Base-by-base conservation (phyloP, 2,329 filamentous ascomycete genomes). In the Fusarium mexicanum region DNA sequence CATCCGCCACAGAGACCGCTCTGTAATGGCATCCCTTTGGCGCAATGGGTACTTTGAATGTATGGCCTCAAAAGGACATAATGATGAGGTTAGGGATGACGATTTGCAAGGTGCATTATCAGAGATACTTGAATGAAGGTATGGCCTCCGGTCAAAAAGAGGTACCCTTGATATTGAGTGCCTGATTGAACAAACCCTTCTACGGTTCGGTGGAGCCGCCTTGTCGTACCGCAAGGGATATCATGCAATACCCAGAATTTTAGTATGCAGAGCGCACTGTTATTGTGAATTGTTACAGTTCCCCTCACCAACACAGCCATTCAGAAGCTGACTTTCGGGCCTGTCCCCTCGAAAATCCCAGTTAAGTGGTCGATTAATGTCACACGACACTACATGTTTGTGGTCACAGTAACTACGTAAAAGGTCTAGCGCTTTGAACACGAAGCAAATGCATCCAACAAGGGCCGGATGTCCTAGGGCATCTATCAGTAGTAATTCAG, bases 221-320 rank as follows among this genome's bases (percentile, higher is more conserved):
- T n/a, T 16, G 1, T 31, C 8, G 16, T 18, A 20, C 11, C 0
- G 3, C 11, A 50, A 13, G 11, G 22, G 48, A 35, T 35, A 14
- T 3, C 4, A 14, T 35, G 8, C 3, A n/a, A 33, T 20, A 3
- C 12, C 1, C 5, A 17, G 6, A 18, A 35, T 3, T 18, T 14
- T 8, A 11, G 4, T 11, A 48, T 6, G 14, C 10, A 8, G 6
- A 48, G 3, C 7, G 46, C 3, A 35, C 22, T 20, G n/a, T 8
- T 20, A 2, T 35, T 4, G 12, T 35, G 48, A 24, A 13, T 0
- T 35, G 31, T 7, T n/a, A 2, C 31, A 51, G 12, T 20, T 18
- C 31, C 4, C 33, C 3, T 51, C 6, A 18, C 48, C 12, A 24
- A 24, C 11, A 35, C 22, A 51, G 48, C n/a, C 31, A 11, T 20